These are phyloP conservation scores for Geotrichum fermentans DNA, from an alignment of 1,139 yeast species.

Conservation along the genomic window DNA sequence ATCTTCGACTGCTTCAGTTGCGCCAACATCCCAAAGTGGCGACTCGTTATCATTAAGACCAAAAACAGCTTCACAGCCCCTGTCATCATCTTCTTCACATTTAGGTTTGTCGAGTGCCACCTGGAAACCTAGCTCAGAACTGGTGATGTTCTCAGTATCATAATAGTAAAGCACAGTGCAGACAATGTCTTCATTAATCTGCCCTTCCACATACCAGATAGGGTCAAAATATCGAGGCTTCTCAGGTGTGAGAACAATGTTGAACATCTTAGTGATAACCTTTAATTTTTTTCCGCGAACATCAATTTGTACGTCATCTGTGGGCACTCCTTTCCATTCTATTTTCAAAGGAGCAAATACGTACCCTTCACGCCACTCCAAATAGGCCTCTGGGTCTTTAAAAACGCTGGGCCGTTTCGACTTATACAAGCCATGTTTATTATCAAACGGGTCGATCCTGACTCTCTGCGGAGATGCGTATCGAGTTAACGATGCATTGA, in stretches of 20 bases:
- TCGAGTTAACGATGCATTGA: slow-evolving; percentile 33
- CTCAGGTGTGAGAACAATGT: slow-evolving; percentile 45
- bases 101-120: slow-evolving; percentile 36
- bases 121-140: slow-evolving; percentile 40
- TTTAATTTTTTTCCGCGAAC: slow-evolving; percentile 31
- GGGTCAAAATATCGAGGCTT: slow-evolving; percentile 43
- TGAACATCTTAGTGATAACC: slow-evolving; percentile 44
- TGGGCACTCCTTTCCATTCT: slow-evolving; percentile 20
- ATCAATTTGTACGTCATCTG: slow-evolving; percentile 5
- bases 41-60: slow-evolving; percentile 38
- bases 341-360: slow-evolving; percentile 16
- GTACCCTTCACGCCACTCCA: slow-evolving; percentile 23
- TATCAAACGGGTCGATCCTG: slow-evolving; percentile 7
- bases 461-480: slow-evolving; percentile 13
- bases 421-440: slow-evolving; percentile 10
- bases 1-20: slow-evolving; percentile 34
- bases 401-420: background rate
- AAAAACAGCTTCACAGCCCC: slow-evolving; percentile 27
- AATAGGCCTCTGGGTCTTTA: slow-evolving; percentile 6
- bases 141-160: slow-evolving; percentile 42
- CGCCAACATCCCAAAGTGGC: slow-evolving; percentile 33
- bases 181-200: slow-evolving; percentile 43
- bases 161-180: slow-evolving; percentile 45
- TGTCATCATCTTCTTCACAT: slow-evolving; percentile 40
- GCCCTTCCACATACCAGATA: slow-evolving; percentile 47